phyloP scores from a whole-genome alignment of 2,329 filamentous ascomycete species.

The Colletotrichum limetticola region DNA sequence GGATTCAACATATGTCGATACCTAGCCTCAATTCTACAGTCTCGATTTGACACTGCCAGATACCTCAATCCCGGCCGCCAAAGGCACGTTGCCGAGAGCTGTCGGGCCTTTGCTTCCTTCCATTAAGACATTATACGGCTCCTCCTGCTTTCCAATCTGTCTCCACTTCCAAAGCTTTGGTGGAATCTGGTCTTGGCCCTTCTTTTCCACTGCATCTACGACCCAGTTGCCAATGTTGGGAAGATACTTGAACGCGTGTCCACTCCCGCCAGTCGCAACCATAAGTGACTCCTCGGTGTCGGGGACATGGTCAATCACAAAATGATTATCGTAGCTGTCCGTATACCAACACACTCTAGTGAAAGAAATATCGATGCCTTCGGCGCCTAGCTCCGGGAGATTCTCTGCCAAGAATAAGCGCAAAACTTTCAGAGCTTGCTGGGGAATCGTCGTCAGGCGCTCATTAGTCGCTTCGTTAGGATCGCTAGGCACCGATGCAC shows the following conservation, averaged over 20 bases:
- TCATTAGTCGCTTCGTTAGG: slow-evolving; percentile 26
- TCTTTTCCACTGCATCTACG: slow-evolving; percentile 59
- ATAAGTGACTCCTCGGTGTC: slow-evolving; percentile 52
- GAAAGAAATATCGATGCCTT: slow-evolving; percentile 48
- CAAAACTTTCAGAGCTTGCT: slow-evolving; percentile 39
- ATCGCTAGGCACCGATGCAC: not conserved
- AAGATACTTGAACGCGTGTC: slow-evolving; percentile 72
- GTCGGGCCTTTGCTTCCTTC: slow-evolving; percentile 33
- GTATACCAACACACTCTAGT: slow-evolving; percentile 69
- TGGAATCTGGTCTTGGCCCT: slow-evolving; percentile 42
- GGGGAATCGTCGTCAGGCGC: slow-evolving; percentile 36
- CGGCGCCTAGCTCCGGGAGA: slow-evolving; percentile 52
- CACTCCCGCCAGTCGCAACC: slow-evolving; percentile 69
- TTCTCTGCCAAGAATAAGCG: slow-evolving; percentile 49
- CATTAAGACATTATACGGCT: slow-evolving; percentile 36
- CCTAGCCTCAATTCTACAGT: not conserved
- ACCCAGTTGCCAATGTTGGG: slow-evolving; percentile 67
- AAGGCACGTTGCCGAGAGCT: slow-evolving; percentile 34
- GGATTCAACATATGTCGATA: not conserved
- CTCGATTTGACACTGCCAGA: not conserved
- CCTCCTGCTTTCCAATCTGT: not conserved
- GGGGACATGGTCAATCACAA: slow-evolving; percentile 52
- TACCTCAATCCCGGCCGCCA: slow-evolving; percentile 9
- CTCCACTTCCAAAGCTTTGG: slow-evolving; percentile 40
- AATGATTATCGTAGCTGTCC: slow-evolving; percentile 65